These are phyloP conservation scores for Kodamaea kaohsiungensis DNA, from an alignment of 805 yeast species.

Conservation along the genomic window DNA sequence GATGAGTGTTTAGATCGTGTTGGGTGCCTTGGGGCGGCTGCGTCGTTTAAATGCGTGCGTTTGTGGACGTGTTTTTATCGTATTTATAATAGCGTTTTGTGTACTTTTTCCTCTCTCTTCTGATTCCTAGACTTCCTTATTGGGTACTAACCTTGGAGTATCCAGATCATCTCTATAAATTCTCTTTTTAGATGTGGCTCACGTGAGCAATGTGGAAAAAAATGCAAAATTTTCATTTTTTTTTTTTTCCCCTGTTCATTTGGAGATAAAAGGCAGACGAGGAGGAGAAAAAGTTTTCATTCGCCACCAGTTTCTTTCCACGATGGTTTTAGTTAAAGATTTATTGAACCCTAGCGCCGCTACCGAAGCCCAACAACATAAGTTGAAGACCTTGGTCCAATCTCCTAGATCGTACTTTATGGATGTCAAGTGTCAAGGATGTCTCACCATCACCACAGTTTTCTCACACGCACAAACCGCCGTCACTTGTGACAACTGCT, in stretches of 20 bases:
- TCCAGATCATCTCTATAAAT: not conserved
- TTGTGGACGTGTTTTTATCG: not conserved
- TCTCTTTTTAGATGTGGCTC: not conserved
- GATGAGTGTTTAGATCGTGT: not conserved
- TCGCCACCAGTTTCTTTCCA: constrained; percentile 5
- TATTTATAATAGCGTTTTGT: not conserved
- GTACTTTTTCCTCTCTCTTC: no score
- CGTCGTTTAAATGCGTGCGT: not conserved
- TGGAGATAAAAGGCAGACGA: not conserved
- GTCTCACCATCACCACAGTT: constrained; percentile 43
- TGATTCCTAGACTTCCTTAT: not conserved
- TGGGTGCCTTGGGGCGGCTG: not conserved
- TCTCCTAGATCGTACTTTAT: constrained; percentile 44
- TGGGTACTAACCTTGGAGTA: not conserved
- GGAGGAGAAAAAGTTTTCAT: constrained; percentile 3
- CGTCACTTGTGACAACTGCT: constrained; percentile 43
- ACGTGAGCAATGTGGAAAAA: not conserved
- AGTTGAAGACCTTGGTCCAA: constrained; percentile 42
- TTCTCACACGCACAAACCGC: constrained; percentile 46
- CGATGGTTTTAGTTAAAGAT: constrained; percentile 44
- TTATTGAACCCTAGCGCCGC: constrained; percentile 43
- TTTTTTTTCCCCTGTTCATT: not conserved
- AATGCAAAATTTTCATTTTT: no score
- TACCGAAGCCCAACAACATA: constrained; percentile 39
- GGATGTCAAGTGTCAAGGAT: constrained; percentile 46